phyloP scores from a whole-genome alignment of 176 grass and related monocot species.

The Pharus latifolius region DNA sequence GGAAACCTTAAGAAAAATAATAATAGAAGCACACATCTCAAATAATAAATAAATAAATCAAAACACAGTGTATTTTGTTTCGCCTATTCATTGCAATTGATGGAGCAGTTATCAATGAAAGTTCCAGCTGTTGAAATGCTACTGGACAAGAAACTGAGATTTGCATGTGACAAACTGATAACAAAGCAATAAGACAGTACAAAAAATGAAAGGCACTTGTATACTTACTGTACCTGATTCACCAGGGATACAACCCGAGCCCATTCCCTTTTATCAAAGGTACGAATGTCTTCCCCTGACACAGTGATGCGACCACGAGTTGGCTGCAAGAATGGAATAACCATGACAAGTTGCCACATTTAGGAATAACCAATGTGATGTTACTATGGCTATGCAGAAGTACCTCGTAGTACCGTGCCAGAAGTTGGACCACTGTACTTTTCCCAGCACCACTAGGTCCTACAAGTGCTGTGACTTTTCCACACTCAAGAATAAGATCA shows the following conservation, averaged over 20 bases:
- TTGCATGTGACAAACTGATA: not conserved
- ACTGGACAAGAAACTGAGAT: constrained; percentile 7
- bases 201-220: not conserved
- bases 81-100: not conserved
- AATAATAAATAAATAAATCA: too few species aligned
- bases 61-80: not conserved
- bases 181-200: too few species aligned
- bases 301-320: constrained; percentile 80
- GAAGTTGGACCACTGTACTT: constrained; percentile 94
- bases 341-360: constrained; percentile 12
- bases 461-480: constrained; percentile 94
- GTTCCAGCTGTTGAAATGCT: not conserved
- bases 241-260: constrained; percentile 78
- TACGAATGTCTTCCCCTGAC: constrained; percentile 83
- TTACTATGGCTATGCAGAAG: constrained; percentile 10
- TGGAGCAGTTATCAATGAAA: not conserved
- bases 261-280: constrained; percentile 99
- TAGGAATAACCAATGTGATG: not conserved
- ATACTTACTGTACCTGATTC: constrained; percentile 62
- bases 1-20: not conserved
- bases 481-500: constrained; percentile 69
- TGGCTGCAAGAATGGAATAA: constrained; percentile 47
- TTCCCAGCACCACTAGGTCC: constrained; percentile 93
- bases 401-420: constrained; percentile 96
- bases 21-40: too few species aligned